These are phyloP conservation scores for Ampelocalamus luodianensis DNA, from an alignment of 176 grass and related monocot genomes.

Conservation along the genomic window DNA sequence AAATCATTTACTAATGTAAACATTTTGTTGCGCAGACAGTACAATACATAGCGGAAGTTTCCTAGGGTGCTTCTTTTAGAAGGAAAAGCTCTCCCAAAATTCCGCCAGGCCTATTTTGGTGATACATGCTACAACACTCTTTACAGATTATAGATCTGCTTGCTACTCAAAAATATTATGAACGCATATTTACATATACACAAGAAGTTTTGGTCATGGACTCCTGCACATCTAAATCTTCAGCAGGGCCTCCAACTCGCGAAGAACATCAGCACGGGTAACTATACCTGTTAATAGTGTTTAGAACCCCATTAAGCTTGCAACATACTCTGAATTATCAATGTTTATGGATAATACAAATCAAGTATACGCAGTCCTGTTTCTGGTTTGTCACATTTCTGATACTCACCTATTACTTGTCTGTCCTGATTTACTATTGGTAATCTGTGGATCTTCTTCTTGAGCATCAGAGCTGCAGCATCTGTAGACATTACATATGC, in stretches of 20 bases:
- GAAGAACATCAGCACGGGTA: slow-evolving; percentile 78
- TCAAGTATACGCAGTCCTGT: not conserved
- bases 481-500: slow-evolving; percentile 56
- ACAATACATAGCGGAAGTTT: slow-evolving; percentile 35
- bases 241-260: slow-evolving; percentile 66
- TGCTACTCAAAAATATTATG: slow-evolving; percentile 36
- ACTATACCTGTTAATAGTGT: slow-evolving; percentile 75
- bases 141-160: slow-evolving; percentile 37
- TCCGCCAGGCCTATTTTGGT: slow-evolving; percentile 31
- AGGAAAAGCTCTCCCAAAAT: slow-evolving; percentile 35
- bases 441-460: slow-evolving; percentile 85
- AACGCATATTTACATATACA: slow-evolving; percentile 56
- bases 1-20: slow-evolving; percentile 35
- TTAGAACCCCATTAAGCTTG: slow-evolving; percentile 43
- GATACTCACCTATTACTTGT: slow-evolving; percentile 77
- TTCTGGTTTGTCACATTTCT: slow-evolving; percentile 14
- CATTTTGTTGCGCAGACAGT: slow-evolving; percentile 21
- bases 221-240: slow-evolving; percentile 45
- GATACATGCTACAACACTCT: slow-evolving; percentile 32
- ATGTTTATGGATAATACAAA: slow-evolving; percentile 39
- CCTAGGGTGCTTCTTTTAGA: slow-evolving; percentile 14
- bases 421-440: slow-evolving; percentile 75
- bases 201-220: slow-evolving; percentile 18
- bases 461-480: slow-evolving; percentile 90
- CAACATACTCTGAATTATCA: slow-evolving; percentile 6